These are phyloP conservation scores for Nakazawaea wickerhamii DNA, from an alignment of 805 yeast species.

Conservation along the genomic window DNA sequence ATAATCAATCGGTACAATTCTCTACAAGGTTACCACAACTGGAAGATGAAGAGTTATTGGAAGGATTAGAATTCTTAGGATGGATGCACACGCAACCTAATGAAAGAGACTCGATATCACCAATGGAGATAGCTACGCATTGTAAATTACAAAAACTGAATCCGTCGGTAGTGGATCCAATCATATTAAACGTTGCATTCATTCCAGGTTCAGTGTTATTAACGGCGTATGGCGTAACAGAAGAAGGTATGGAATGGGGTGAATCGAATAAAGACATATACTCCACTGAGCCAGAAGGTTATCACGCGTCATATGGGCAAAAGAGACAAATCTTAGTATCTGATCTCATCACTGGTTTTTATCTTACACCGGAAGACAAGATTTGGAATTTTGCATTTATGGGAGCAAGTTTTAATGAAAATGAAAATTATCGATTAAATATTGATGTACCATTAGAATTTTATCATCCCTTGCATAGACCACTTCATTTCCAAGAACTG, in stretches of 20 bases:
- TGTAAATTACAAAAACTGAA: constrained; percentile 31
- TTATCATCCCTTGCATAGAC: constrained; percentile 84
- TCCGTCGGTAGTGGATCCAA: constrained; percentile 33
- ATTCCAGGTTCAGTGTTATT: constrained; percentile 83
- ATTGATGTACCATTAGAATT: constrained; percentile 76
- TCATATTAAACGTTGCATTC: constrained; percentile 62
- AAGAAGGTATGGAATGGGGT: constrained; percentile 81
- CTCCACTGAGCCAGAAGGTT: constrained; percentile 61
- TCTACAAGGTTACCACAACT: constrained; percentile 39
- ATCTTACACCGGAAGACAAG: constrained; percentile 77
- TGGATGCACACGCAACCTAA: constrained; percentile 89
- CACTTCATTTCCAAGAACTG: constrained; percentile 78
- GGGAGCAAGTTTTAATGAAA: constrained; percentile 75
- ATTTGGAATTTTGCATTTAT: constrained; percentile 90
- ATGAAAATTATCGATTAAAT: constrained; percentile 56
- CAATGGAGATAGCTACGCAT: constrained; percentile 66
- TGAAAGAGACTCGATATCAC: constrained; percentile 56
- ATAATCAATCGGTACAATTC: constrained; percentile 56
- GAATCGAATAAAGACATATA: constrained; percentile 47
- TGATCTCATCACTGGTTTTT: constrained; percentile 72
- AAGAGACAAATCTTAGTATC: constrained; percentile 69
- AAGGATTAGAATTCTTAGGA: constrained; percentile 76
- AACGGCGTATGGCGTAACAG: constrained; percentile 54
- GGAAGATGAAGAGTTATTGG: constrained; percentile 30
- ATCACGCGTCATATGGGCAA: constrained; percentile 50